Percentiles rank a stretch among this genome's conserved stretches.
Evolutionary conservation across 495 filamentous ascomycete species (phyloP).

Genomic region (Podospora sp.): DNA sequence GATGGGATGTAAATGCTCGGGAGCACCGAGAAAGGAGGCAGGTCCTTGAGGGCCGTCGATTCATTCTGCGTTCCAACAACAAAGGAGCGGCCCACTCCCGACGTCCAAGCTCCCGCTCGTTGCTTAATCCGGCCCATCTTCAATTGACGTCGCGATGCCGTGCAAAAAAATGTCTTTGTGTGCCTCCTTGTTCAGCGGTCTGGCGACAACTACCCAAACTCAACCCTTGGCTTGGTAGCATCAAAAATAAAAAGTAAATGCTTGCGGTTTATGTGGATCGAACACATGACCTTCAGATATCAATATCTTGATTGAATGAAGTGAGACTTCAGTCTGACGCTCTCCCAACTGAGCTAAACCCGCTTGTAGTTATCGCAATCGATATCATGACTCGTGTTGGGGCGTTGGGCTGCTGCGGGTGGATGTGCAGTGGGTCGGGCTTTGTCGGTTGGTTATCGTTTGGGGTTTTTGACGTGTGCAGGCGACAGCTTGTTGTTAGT

Average conservation of each 20-base stretch:
- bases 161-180: not conserved
- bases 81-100: not conserved
- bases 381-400: not conserved
- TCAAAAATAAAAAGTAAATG: not conserved
- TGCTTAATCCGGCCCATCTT: not conserved
- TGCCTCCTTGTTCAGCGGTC: not conserved
- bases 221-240: not conserved
- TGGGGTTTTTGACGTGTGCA: too few relatives aligned
- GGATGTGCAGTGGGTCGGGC: too few relatives aligned
- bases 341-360: conserved; percentile 1
- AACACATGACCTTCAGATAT: not conserved
- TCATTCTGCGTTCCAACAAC: not conserved
- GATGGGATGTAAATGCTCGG: not conserved
- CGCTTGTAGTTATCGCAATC: not conserved
- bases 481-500: too few relatives aligned
- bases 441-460: too few relatives aligned
- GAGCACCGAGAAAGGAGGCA: not conserved
- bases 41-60: not conserved
- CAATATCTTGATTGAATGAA: not conserved
- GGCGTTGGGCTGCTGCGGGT: not conserved
- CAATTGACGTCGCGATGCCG: not conserved
- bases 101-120: not conserved
- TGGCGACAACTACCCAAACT: too few relatives aligned
- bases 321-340: not conserved
- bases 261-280: conserved; percentile 1